Base-by-base conservation (phyloP, 257 asterid species). In the Cynanchum wilfordii region DNA sequence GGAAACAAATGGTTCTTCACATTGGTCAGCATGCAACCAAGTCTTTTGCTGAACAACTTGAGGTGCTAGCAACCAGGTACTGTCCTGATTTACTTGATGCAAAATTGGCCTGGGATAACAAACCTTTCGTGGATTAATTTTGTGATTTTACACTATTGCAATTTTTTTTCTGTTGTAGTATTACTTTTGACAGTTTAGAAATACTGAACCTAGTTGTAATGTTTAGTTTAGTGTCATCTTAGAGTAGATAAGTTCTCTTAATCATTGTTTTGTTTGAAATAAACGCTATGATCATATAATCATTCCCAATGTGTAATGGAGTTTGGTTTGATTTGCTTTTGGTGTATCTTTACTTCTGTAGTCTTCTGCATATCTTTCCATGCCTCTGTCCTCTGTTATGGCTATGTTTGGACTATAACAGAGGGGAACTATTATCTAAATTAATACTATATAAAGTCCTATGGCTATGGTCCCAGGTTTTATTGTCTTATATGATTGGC, bases 1-100 rank as follows among this genome's bases (percentile, higher is more conserved):
- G 84, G 84, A 68, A 73, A 49, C 81, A 80, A 69, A 80, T 80
- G 81, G 76, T 80, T 73, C 67, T 52, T 29, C 84, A 80, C 49
- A 68, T 80, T 2, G 79, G 84, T 24, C 50, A 76, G 8, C 13
- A 69, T 76, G 40, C 29, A n/a, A 76, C 54, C 71, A 69, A 58
- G 66, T 64, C 84, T 29, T 80, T 76, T 63, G 44, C 74, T 44
- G 84, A 76, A 68, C 81, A 73, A 72, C 81, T 80, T 42, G 81
- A 80, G 58, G 52, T 74, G 38, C 79, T 80, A 24, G 56, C 79
- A 2, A 51, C 19, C 58, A 81, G 38, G n/a, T 80, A 80, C 47
- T 68, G 76, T 33, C 79, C 81, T 0, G 55, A 73, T 47, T 57
- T 80, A 68, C 54, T 80, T 22, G 79, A 80, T 50, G 73, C 74